A percentile compares a stretch with the other conserved stretches of the same genome.
Evolutionary conservation across 106 monocot genomes (phyloP).

Genomic region (Dendrobium huoshanense): DNA sequence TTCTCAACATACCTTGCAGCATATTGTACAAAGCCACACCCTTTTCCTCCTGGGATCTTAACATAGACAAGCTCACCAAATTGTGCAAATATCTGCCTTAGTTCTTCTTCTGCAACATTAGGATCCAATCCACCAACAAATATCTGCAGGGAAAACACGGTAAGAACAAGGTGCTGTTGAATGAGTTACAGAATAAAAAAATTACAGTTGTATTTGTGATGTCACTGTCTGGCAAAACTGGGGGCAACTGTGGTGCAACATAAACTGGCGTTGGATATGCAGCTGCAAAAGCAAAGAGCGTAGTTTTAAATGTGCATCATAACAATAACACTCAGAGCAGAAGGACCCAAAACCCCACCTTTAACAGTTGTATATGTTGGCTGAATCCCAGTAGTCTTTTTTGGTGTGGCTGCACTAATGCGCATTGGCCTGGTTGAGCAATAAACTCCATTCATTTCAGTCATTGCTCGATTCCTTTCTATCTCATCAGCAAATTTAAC

Average conservation of each 20-base stretch:
- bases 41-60: slow-evolving; percentile 81
- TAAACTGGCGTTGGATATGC: slow-evolving; percentile 56
- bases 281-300: slow-evolving; percentile 27
- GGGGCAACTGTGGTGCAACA: slow-evolving; percentile 47
- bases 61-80: slow-evolving; percentile 85
- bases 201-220: slow-evolving; percentile 87
- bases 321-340: background rate
- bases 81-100: slow-evolving; percentile 72
- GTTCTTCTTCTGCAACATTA: slow-evolving; percentile 84
- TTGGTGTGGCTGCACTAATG: slow-evolving; percentile 92
- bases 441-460: slow-evolving; percentile 98
- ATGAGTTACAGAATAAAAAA: slow-evolving; percentile 2
- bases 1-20: slow-evolving; percentile 41
- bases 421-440: slow-evolving; percentile 97
- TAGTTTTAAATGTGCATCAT: background rate
- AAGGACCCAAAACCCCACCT: slow-evolving; percentile 25
- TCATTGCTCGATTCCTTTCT: slow-evolving; percentile 94
- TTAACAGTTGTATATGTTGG: slow-evolving; percentile 53
- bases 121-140: slow-evolving; percentile 92
- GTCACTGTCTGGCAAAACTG: slow-evolving; percentile 74
- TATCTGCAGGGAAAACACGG: slow-evolving; percentile 50
- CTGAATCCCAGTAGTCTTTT: slow-evolving; percentile 58
- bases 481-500: slow-evolving; percentile 95
- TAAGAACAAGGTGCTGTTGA: background rate
- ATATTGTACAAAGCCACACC: slow-evolving; percentile 96